These are phyloP conservation scores for Colletotrichum australisinense DNA, from an alignment of 2,329 filamentous ascomycete genomes.

Conservation along the genomic window DNA sequence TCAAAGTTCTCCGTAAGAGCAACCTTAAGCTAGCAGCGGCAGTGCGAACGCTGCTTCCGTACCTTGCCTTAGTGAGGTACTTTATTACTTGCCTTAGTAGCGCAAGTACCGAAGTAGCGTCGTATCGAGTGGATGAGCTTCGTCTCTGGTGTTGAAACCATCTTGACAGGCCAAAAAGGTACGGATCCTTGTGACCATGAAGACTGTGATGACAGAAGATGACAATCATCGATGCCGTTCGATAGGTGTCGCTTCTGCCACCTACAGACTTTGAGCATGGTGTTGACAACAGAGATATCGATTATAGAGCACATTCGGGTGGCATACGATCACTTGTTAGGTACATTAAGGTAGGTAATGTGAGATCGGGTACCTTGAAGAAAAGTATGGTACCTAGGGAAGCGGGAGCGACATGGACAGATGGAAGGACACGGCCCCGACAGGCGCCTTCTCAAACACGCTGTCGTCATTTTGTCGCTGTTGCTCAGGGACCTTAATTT, in stretches of 20 bases:
- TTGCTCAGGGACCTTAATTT: neutral
- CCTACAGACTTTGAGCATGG: neutral
- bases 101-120: neutral
- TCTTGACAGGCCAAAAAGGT: neutral
- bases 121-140: neutral
- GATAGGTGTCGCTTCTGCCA: neutral
- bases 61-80: constrained; percentile 33
- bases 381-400: neutral
- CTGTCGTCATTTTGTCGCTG: neutral
- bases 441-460: constrained; percentile 4
- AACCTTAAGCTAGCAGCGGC: constrained; percentile 23
- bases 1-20: neutral
- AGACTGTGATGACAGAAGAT: neutral
- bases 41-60: constrained; percentile 28
- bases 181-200: neutral
- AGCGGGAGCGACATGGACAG: neutral
- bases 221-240: neutral
- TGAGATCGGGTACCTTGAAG: no score
- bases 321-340: no score
- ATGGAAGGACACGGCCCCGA: neutral
- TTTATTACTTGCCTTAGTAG: neutral
- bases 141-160: neutral
- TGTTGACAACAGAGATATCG: neutral
- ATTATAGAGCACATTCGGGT: no score
- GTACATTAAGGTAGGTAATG: no score